Percentiles rank a stretch among this genome's conserved stretches.
Evolutionary conservation across 1,284 basidiomycete genomes (phyloP).

Genomic region (Austroboletus novae-zelandiae): DNA sequence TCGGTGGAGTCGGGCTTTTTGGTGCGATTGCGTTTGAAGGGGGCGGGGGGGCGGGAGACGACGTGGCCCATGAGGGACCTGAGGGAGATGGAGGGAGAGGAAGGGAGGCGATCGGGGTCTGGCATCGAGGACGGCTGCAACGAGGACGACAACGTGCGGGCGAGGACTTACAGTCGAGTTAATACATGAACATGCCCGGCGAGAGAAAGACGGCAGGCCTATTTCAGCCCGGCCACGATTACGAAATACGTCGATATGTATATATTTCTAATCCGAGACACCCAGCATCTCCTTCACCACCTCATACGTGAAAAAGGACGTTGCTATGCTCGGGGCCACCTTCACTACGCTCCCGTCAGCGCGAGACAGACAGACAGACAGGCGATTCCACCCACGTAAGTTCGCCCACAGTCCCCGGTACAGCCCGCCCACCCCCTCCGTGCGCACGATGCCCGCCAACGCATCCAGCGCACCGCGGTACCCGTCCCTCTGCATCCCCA

Average conservation of each 20-base stretch:
- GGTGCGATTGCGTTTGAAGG: constrained; percentile 59
- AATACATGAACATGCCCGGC: no score
- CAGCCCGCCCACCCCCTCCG: constrained; percentile 74
- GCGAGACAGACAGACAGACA: constrained; percentile 2
- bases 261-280: constrained; percentile 1
- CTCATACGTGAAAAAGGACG: constrained; percentile 81
- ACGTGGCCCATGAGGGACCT: constrained; percentile 43
- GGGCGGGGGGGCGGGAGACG: constrained; percentile 35
- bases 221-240: no score
- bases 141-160: constrained; percentile 43
- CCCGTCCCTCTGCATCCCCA: constrained; percentile 72
- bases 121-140: constrained; percentile 37
- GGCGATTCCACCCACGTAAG: constrained; percentile 59
- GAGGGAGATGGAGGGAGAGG: constrained; percentile 34
- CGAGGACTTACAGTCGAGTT: no score
- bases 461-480: constrained; percentile 83
- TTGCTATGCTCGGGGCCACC: constrained; percentile 90
- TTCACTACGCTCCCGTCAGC: constrained; percentile 54
- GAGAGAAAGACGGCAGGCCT: no score
- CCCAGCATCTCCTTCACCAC: constrained; percentile 44
- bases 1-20: constrained; percentile 58
- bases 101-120: constrained; percentile 41
- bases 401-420: constrained; percentile 93
- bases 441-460: constrained; percentile 62
- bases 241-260: constrained; percentile 6